Conservation (phyloP, 108 stramenopile species). For the Cyclostephanos invisitatus region DNA sequence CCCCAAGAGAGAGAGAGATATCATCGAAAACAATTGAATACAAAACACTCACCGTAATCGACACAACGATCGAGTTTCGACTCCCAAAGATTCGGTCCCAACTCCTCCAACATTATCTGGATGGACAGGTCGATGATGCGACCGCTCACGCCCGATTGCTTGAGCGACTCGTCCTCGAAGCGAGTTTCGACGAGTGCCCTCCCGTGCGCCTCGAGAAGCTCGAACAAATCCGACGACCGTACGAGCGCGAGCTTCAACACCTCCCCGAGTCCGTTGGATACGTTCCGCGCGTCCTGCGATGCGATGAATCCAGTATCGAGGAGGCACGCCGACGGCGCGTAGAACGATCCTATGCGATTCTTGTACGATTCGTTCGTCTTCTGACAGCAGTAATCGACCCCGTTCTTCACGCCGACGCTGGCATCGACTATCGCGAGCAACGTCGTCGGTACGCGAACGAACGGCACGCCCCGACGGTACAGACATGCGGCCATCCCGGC, state of each 20-base stretch:
- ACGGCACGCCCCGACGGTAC: slow-evolving; percentile 93
- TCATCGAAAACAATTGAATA: slow-evolving; percentile 1
- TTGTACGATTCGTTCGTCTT: slow-evolving; percentile 89
- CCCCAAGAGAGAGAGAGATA: neutral
- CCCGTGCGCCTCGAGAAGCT: slow-evolving; percentile 92
- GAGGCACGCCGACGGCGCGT: slow-evolving; percentile 86
- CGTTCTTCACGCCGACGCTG: slow-evolving; percentile 96
- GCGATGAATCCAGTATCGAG: slow-evolving; percentile 89
- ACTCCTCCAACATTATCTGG: slow-evolving; percentile 97
- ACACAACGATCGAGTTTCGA: slow-evolving; percentile 88
- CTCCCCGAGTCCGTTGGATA: slow-evolving; percentile 95
- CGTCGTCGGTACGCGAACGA: slow-evolving; percentile 91
- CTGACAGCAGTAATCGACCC: slow-evolving; percentile 90
- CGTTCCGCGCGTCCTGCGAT: slow-evolving; percentile 82
- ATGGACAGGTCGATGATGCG: slow-evolving; percentile 93
- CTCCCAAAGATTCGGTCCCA: slow-evolving; percentile 98
- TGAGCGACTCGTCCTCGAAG: slow-evolving; percentile 57
- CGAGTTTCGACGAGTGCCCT: slow-evolving; percentile 72
- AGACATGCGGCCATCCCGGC: slow-evolving; percentile 94
- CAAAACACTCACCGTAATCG: slow-evolving; percentile 73
- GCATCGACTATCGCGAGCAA: slow-evolving; percentile 96
- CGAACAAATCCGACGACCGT: slow-evolving; percentile 87
- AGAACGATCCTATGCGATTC: slow-evolving; percentile 95
- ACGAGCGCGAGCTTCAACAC: slow-evolving; percentile 95
- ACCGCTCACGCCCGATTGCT: slow-evolving; percentile 68